These are phyloP conservation scores for Lithospermum erythrorhizon DNA, from an alignment of 257 asterid genomes.

Conservation along the genomic window DNA sequence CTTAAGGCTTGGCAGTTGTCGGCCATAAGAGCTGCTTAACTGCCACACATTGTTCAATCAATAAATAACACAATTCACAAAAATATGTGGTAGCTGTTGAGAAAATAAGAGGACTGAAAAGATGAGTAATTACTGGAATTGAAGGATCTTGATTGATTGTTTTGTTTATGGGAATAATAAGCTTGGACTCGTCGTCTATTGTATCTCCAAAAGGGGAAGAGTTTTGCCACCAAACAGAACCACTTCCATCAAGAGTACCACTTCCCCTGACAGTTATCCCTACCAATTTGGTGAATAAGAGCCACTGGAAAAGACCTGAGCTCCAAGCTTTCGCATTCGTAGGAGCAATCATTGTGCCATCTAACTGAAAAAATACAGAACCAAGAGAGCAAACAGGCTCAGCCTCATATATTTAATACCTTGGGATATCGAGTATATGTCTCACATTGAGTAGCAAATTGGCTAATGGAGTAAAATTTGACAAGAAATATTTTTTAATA, in stretches of 20 bases:
- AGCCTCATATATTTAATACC: no score
- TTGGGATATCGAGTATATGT: no score
- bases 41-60: constrained; percentile 12
- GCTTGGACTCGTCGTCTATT: constrained; percentile 57
- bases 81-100: background rate
- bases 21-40: constrained; percentile 36
- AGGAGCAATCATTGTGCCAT: constrained; percentile 82
- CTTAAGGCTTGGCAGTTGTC: constrained; percentile 58
- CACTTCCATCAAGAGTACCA: constrained; percentile 70
- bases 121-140: constrained; percentile 24
- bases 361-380: constrained; percentile 39
- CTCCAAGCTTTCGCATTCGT: constrained; percentile 69
- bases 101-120: no score
- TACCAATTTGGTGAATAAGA: constrained; percentile 63
- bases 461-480: no score
- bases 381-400: no score
- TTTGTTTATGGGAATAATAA: constrained; percentile 47
- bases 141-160: constrained; percentile 28
- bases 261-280: constrained; percentile 80
- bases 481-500: no score
- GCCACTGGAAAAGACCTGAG: constrained; percentile 79
- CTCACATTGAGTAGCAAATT: no score
- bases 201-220: constrained; percentile 46
- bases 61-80: constrained; percentile 2
- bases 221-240: constrained; percentile 88